These are phyloP conservation scores for Yarrowia bubula DNA, from an alignment of 805 yeast species.

Conservation along the genomic window DNA sequence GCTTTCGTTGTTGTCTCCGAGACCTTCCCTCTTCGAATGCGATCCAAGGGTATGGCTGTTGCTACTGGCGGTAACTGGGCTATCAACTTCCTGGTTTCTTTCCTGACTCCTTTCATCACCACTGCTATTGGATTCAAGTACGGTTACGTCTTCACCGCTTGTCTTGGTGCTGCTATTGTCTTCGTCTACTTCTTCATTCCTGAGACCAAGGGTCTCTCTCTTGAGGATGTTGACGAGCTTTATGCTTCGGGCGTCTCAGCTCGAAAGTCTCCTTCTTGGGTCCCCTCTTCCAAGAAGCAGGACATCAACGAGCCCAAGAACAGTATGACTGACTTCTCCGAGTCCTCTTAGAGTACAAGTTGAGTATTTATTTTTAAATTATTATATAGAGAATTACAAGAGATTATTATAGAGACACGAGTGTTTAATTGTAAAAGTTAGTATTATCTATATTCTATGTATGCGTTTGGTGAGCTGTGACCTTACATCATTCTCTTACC, in stretches of 20 bases:
- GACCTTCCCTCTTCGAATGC: conserved; percentile 55
- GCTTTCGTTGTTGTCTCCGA: conserved; percentile 72
- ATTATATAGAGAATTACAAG: neutral
- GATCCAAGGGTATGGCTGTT: conserved; percentile 65
- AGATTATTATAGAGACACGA: neutral
- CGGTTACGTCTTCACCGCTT: conserved; percentile 65
- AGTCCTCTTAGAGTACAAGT: conserved; percentile 1
- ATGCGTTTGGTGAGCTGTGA: neutral
- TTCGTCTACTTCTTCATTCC: conserved; percentile 72
- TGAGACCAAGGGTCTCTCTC: conserved; percentile 76
- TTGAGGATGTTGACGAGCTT: conserved; percentile 79
- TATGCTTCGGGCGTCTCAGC: conserved; percentile 34
- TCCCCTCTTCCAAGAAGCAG: conserved; percentile 39
- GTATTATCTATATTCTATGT: neutral
- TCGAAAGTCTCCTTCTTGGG: conserved; percentile 47
- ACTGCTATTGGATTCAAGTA: conserved; percentile 58
- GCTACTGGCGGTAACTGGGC: conserved; percentile 46
- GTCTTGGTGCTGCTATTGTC: conserved; percentile 56
- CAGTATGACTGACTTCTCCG: conserved; percentile 3
- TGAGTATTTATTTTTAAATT: neutral
- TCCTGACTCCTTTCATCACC: conserved; percentile 68
- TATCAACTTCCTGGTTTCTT: conserved; percentile 56
- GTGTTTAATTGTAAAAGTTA: neutral
- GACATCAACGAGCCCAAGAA: neutral
- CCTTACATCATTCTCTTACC: conserved; percentile 31